Evolutionary conservation across 306 rosid genomes (phyloP).

Genomic region (Malus sieversii): DNA sequence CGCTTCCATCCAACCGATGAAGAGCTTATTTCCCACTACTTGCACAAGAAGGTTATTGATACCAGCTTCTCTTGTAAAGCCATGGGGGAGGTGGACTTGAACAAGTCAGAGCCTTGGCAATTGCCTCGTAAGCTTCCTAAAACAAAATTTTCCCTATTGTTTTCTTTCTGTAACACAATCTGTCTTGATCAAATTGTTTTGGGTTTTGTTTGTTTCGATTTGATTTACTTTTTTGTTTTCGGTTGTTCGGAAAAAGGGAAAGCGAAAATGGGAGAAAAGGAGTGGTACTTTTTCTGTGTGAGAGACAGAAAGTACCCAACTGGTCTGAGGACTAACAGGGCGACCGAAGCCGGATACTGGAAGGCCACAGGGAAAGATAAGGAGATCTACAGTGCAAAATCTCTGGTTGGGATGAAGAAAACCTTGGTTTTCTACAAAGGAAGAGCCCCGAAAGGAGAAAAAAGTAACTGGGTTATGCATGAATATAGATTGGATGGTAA

Average conservation of each 20-base stretch:
- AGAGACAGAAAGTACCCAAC: conserved; percentile 95
- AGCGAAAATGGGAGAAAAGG: conserved; percentile 95
- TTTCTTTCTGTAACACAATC: not conserved
- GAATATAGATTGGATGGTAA: conserved; percentile 88
- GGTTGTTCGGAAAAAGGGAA: conserved; percentile 37
- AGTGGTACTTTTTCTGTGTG: conserved; percentile 96
- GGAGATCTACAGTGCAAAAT: conserved; percentile 76
- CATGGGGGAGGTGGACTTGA: conserved; percentile 90
- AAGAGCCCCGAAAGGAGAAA: conserved; percentile 95
- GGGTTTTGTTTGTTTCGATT: not conserved
- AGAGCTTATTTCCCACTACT: conserved; percentile 84
- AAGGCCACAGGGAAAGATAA: conserved; percentile 95
- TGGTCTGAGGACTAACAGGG: conserved; percentile 89
- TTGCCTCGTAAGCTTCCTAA: conserved; percentile 59
- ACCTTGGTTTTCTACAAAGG: conserved; percentile 90
- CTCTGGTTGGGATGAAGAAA: conserved; percentile 92
- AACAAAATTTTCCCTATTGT: not conserved
- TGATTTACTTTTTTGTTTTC: not conserved
- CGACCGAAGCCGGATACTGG: conserved; percentile 95
- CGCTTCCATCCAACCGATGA: conserved; percentile 96
- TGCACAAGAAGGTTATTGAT: conserved; percentile 57
- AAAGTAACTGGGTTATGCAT: conserved; percentile 93
- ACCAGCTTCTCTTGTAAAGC: conserved; percentile 54
- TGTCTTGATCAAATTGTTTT: not conserved
- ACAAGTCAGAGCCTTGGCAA: conserved; percentile 98